Base-by-base conservation (phyloP, 2,329 filamentous ascomycete genomes). In the Cercospora zeina region DNA sequence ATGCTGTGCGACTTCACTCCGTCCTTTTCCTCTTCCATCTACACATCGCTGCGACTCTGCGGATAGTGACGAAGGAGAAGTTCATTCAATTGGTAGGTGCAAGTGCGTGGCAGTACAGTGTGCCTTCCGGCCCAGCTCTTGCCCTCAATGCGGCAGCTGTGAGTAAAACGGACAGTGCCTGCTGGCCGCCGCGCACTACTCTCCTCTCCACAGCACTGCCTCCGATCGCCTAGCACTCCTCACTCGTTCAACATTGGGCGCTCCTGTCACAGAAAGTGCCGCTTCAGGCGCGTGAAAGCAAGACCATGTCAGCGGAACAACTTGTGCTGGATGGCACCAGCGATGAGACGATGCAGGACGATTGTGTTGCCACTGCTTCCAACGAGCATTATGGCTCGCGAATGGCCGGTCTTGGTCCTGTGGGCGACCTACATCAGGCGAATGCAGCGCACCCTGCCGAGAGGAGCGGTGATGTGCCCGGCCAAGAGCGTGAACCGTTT, bases 1-100 rank as follows among this genome's bases (percentile, higher is more conserved):
- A 21, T 13, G 49, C n/a, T 21, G 49, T 53, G 49, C 53, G 33
- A 39, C 53, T 36, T 55, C 53, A 27, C 19, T 27, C 27, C n/a
- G 2, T 42, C 34, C 34, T 27, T 16, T 55, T 16, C 33, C 53
- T 55, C 11, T 34, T 24, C 34, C 24, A 21, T 31, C 30, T 31
- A 31, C 30, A 4, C 5, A 5, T 9, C 9, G 4, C 30, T 31
- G 30, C 31, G 31, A 34, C 31, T 27, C 2, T 3, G 31, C 9
- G 31, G 31, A 13, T 10, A 13, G 31, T 8, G 31, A 34, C 9
- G 31, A 34, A 34, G 8, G n/a, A n/a, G n/a, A n/a, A n/a, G n/a
- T n/a, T n/a, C n/a, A n/a, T n/a, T n/a, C n/a, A n/a, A n/a, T n/a
- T n/a, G n/a, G n/a, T n/a, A n/a, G 21, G 21, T 27, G 42, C 42